Percentiles rank a stretch among this genome's conserved stretches.
phyloP scores from a whole-genome alignment of 2,329 filamentous ascomycete species.

The Biscogniauxia marginata region DNA sequence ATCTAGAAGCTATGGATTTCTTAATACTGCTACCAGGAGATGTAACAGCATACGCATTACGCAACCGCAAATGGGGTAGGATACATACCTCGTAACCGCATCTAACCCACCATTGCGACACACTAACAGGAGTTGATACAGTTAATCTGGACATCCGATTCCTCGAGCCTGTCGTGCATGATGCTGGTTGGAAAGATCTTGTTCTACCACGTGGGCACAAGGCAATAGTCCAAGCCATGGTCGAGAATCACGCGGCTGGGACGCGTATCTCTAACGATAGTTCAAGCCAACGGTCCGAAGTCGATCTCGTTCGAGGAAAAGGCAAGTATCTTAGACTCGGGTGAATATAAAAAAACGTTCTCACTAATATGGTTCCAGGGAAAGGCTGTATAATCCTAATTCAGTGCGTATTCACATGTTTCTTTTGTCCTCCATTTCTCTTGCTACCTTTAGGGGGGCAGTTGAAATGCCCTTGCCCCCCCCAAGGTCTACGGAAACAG shows the following conservation, averaged over 20 bases:
- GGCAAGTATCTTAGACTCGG: conserved; percentile 17
- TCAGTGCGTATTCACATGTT: background rate
- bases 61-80: conserved; percentile 31
- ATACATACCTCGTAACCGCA: background rate
- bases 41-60: conserved; percentile 26
- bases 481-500: too few relatives aligned
- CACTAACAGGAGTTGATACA: background rate
- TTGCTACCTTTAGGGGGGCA: too few relatives aligned
- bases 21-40: conserved; percentile 21
- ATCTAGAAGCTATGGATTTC: conserved; percentile 17
- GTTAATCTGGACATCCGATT: background rate
- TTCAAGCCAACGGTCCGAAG: conserved; percentile 7
- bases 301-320: conserved; percentile 32
- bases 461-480: too few relatives aligned
- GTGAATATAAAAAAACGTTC: background rate
- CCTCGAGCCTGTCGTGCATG: conserved; percentile 13
- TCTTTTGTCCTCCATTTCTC: too few relatives aligned
- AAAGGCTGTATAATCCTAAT: conserved; percentile 35
- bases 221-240: conserved; percentile 30
- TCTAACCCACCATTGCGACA: background rate
- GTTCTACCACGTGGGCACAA: conserved; percentile 30
- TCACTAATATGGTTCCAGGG: conserved; percentile 13
- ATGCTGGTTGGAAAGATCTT: conserved; percentile 26
- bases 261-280: conserved; percentile 4
- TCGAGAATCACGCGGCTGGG: conserved; percentile 24